Conservation (phyloP, 306 rosid genomes). For the Cucurbita moschata region DNA sequence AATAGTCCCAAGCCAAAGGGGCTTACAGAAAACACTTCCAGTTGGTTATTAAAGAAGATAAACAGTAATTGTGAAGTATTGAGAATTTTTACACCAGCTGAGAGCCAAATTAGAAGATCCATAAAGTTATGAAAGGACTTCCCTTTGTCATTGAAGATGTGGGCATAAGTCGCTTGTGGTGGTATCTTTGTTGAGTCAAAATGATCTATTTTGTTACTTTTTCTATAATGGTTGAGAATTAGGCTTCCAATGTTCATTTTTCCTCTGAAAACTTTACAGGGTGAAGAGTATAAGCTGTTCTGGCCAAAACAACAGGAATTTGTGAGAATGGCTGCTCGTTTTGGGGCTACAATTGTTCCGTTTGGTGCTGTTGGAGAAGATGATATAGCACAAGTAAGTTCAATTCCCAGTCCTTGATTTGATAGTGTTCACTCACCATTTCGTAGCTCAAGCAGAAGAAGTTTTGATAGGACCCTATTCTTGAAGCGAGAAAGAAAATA, state of each 20-base stretch:
- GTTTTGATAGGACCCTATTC: background rate
- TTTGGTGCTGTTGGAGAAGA: conserved; percentile 95
- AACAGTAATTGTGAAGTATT: no score
- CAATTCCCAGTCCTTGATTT: background rate
- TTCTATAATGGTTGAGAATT: background rate
- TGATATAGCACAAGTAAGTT: conserved; percentile 58
- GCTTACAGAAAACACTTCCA: no score
- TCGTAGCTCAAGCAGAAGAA: background rate
- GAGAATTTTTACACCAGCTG: no score
- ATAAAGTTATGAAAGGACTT: no score
- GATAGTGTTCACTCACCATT: background rate
- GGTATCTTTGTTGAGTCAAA: no score
- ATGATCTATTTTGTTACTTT: no score
- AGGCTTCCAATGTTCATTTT: background rate
- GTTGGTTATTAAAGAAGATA: no score
- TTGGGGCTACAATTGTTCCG: conserved; percentile 91
- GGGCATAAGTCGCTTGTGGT: no score
- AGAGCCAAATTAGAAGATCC: no score
- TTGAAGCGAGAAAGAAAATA: background rate
- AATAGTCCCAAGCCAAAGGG: no score
- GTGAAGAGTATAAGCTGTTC: conserved; percentile 69
- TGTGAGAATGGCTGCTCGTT: conserved; percentile 91
- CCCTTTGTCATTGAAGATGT: no score
- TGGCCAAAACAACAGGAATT: conserved; percentile 87
- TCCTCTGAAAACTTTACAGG: conserved; percentile 31